Evolutionary conservation across 805 yeast genomes (phyloP).

Genomic region (Saturnispora galanensis): DNA sequence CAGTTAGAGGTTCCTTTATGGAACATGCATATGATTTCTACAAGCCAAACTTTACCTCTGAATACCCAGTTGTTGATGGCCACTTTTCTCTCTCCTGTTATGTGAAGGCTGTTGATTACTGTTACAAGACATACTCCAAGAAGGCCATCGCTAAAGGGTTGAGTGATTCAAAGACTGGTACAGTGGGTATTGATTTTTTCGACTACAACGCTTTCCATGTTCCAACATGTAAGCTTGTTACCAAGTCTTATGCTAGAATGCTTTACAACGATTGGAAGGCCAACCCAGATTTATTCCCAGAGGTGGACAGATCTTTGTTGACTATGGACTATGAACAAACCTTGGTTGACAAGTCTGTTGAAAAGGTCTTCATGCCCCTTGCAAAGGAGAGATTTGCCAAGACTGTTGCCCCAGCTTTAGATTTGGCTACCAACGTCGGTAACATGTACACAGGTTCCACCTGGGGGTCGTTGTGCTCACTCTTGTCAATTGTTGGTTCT

Average conservation of each 20-base stretch:
- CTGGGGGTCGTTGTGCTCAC: constrained; percentile 77
- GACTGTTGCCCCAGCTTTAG: constrained; percentile 71
- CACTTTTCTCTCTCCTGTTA: constrained; percentile 91
- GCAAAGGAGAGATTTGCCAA: constrained; percentile 59
- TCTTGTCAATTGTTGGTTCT: constrained; percentile 63
- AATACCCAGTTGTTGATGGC: constrained; percentile 96
- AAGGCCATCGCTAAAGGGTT: constrained; percentile 53
- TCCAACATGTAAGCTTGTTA: constrained; percentile 93
- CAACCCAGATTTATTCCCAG: constrained; percentile 53
- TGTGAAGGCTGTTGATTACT: constrained; percentile 83
- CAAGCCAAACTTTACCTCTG: constrained; percentile 93
- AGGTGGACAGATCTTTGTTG: constrained; percentile 44
- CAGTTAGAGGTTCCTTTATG: constrained; percentile 86
- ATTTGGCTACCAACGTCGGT: constrained; percentile 93
- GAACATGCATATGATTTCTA: constrained; percentile 97
- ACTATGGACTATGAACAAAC: constrained; percentile 63
- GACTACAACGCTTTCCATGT: constrained; percentile 96
- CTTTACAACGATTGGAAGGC: constrained; percentile 78
- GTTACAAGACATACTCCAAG: constrained; percentile 73
- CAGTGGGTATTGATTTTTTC: constrained; percentile 64
- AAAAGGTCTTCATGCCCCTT: constrained; percentile 72
- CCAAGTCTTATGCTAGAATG: constrained; percentile 87
- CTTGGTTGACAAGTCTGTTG: constrained; percentile 68
- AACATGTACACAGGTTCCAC: constrained; percentile 96
- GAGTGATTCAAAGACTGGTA: constrained; percentile 33